These are phyloP conservation scores for Zasmidium citrigriseum DNA, from an alignment of 2,329 filamentous ascomycete genomes.

Conservation along the genomic window DNA sequence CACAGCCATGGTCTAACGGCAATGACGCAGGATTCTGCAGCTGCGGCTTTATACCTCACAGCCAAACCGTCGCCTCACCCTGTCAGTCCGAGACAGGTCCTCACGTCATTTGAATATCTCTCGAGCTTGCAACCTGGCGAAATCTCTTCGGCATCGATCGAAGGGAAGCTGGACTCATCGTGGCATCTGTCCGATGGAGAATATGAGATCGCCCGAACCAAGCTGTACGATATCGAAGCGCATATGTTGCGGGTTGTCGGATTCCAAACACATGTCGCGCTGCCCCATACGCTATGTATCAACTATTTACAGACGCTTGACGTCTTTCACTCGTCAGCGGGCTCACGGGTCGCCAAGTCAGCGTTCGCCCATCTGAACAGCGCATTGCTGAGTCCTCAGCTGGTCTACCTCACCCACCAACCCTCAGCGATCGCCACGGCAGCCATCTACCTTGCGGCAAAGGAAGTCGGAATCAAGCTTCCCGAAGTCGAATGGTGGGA, in stretches of 20 bases:
- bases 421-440: constrained; percentile 82
- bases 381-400: constrained; percentile 80
- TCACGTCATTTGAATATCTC: constrained; percentile 84
- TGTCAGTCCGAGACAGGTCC: constrained; percentile 74
- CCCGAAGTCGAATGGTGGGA: constrained; percentile 94
- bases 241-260: constrained; percentile 73
- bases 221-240: constrained; percentile 73
- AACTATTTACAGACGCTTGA: constrained; percentile 92
- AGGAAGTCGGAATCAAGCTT: constrained; percentile 74
- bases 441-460: constrained; percentile 85
- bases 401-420: constrained; percentile 90
- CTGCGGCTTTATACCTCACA: constrained; percentile 76
- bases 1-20: constrained; percentile 14
- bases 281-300: constrained; percentile 83
- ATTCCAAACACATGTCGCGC: constrained; percentile 80
- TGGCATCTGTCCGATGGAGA: constrained; percentile 69
- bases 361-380: constrained; percentile 82
- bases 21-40: constrained; percentile 69
- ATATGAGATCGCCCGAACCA: constrained; percentile 65
- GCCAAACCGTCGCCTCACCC: constrained; percentile 80
- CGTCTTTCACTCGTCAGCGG: constrained; percentile 52
- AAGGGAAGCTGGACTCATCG: constrained; percentile 11
- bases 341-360: constrained; percentile 60
- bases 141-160: constrained; percentile 30
- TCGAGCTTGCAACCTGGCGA: constrained; percentile 61